Evolutionary conservation across 75 land plant species (phyloP).

Genomic region (Picea sitchensis): DNA sequence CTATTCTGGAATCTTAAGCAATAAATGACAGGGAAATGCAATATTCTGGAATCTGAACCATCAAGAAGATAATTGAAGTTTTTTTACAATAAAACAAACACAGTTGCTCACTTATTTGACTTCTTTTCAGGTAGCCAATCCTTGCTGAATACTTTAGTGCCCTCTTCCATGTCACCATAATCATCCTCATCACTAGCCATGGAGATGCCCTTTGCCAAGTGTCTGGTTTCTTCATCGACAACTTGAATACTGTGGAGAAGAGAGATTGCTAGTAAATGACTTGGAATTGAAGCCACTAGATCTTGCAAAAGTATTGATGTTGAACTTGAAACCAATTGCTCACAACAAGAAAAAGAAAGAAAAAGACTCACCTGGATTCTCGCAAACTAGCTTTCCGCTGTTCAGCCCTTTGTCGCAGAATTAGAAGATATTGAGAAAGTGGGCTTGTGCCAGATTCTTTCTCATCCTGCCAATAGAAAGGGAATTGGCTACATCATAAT

Average conservation of each 20-base stretch:
- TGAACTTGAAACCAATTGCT: no score
- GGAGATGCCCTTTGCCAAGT: constrained; percentile 19
- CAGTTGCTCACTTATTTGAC: constrained; percentile 37
- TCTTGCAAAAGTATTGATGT: no score
- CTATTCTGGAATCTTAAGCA: background rate
- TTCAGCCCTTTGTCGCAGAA: no score
- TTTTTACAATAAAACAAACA: background rate
- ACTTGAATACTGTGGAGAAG: constrained; percentile 55
- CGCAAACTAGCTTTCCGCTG: no score
- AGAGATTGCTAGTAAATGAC: no score
- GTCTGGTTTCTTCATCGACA: constrained; percentile 29
- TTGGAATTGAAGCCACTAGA: no score
- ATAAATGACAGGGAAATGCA: background rate
- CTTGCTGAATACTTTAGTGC: constrained; percentile 57
- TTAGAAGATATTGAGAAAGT: no score
- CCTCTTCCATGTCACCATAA: constrained; percentile 37
- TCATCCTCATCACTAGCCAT: constrained; percentile 37
- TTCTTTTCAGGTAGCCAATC: constrained; percentile 89
- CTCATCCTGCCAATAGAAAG: no score
- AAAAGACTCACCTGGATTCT: no score
- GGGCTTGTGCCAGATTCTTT: no score
- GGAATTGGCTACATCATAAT: no score
- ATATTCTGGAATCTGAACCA: background rate
- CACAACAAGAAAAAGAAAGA: no score
- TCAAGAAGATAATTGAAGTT: background rate